phyloP scores from a whole-genome alignment of 2,329 filamentous ascomycete genomes.

The Pestalotiopsis sp. region DNA sequence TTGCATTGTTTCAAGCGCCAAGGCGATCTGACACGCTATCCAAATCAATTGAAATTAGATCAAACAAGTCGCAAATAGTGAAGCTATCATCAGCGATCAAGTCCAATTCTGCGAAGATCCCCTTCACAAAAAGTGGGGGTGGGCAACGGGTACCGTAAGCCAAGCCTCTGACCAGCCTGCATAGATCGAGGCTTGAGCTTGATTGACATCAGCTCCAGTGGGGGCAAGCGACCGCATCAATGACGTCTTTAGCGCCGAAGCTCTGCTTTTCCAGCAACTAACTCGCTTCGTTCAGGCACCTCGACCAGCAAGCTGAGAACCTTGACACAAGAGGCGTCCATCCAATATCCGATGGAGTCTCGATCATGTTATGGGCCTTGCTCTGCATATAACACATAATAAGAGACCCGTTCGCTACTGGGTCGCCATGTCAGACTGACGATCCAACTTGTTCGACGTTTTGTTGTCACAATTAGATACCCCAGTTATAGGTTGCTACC shows the following conservation, averaged over 20 bases:
- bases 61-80: no score
- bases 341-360: neutral
- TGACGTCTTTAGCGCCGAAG: constrained; percentile 1
- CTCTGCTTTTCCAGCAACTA: neutral
- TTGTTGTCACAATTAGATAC: neutral
- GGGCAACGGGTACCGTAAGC: neutral
- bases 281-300: neutral
- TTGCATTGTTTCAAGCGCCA: no score
- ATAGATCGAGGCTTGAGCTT: neutral
- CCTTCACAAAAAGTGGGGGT: neutral
- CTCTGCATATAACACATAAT: neutral
- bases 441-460: neutral
- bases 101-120: neutral
- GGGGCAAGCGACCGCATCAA: neutral
- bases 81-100: neutral
- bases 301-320: neutral
- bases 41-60: no score
- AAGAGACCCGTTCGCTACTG: neutral
- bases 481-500: neutral
- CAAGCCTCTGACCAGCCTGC: neutral
- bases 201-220: neutral
- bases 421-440: constrained; percentile 1
- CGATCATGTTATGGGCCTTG: neutral
- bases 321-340: neutral
- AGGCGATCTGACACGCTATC: no score